Percentiles rank a stretch among this genome's conserved stretches.
Conservation (phyloP, 768 basidiomycete genomes). For the Coprinellus micaceus region DNA sequence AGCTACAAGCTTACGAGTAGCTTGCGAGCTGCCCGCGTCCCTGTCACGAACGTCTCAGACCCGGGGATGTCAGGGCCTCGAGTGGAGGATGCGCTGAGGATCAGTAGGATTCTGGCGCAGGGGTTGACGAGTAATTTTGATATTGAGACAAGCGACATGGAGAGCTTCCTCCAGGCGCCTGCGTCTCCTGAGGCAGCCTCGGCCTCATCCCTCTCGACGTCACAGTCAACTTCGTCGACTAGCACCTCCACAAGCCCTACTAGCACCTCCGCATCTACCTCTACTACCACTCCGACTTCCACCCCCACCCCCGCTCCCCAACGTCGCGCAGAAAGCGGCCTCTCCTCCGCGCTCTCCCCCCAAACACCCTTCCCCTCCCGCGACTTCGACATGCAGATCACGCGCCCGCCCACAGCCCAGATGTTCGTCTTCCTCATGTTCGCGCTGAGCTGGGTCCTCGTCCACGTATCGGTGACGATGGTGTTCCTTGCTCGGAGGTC, state of each 20-base stretch:
- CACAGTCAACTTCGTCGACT: background rate
- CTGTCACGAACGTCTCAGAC: background rate
- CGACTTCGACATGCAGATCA: slow-evolving; percentile 44
- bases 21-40: slow-evolving; percentile 29
- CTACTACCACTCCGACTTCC: background rate
- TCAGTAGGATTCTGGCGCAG: slow-evolving; percentile 41
- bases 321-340: slow-evolving; percentile 3
- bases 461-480: slow-evolving; percentile 48
- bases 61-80: slow-evolving; percentile 18
- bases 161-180: slow-evolving; percentile 22
- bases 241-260: background rate
- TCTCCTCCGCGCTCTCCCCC: slow-evolving; percentile 18
- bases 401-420: slow-evolving; percentile 42
- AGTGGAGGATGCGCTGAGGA: slow-evolving; percentile 27
- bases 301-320: background rate
- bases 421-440: slow-evolving; percentile 45
- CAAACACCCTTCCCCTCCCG: too few species aligned
- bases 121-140: slow-evolving; percentile 45
- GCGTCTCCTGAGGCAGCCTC: background rate
- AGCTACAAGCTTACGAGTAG: slow-evolving; percentile 48
- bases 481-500: slow-evolving; percentile 40
- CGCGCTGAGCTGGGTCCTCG: slow-evolving; percentile 47
- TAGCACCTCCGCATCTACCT: too few species aligned
- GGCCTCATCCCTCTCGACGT: background rate
- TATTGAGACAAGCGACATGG: slow-evolving; percentile 36